Conservation (phyloP, 2,329 filamentous ascomycete genomes). For the Phialophora tarda region DNA sequence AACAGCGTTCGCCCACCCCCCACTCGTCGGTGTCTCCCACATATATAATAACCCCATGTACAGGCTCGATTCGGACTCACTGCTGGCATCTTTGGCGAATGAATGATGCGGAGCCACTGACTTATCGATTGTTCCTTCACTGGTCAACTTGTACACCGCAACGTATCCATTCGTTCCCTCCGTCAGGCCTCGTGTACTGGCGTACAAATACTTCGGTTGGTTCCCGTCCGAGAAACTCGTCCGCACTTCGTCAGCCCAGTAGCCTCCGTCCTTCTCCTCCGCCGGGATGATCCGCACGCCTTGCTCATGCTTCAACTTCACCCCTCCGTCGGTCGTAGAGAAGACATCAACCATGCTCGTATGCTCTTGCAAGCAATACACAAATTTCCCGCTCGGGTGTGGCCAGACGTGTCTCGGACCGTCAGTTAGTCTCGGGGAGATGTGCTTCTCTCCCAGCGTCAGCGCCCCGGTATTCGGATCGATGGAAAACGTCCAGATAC, state of each 20-base stretch:
- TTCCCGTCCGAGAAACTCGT: conserved; percentile 32
- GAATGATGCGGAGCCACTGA: conserved; percentile 1
- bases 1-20: conserved; percentile 40
- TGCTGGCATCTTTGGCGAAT: background rate
- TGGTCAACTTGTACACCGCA: conserved; percentile 35
- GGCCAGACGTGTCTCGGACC: conserved; percentile 40
- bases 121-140: conserved; percentile 28
- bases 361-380: conserved; percentile 40
- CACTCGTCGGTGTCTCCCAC: conserved; percentile 38
- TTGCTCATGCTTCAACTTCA: conserved; percentile 34
- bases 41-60: conserved; percentile 35
- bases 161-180: conserved; percentile 36
- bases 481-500: conserved; percentile 40
- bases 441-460: conserved; percentile 36
- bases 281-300: conserved; percentile 37
- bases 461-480: conserved; percentile 21
- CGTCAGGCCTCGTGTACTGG: conserved; percentile 37
- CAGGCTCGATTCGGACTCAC: conserved; percentile 4
- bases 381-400: conserved; percentile 36
- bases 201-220: conserved; percentile 37
- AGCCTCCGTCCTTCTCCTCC: conserved; percentile 25
- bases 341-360: conserved; percentile 41
- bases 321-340: conserved; percentile 21
- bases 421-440: conserved; percentile 36
- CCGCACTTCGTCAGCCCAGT: conserved; percentile 41